Conservation (phyloP, 768 basidiomycete species). For the Gloeophyllum trabeum region DNA sequence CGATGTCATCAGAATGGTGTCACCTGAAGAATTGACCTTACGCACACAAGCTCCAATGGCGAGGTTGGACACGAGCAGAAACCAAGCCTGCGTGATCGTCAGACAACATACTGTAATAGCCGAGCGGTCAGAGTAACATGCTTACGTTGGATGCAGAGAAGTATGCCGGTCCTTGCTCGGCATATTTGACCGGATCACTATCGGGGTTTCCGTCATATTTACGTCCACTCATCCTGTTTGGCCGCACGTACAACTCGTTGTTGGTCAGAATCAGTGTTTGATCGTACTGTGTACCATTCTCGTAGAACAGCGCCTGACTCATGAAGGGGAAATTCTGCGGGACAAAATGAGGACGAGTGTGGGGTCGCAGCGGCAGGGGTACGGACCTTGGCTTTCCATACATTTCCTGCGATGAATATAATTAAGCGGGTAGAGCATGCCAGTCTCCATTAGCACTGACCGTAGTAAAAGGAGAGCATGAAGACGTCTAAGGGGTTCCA, state of each 20-base stretch:
- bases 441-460: conserved; percentile 12
- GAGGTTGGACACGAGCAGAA: conserved; percentile 21
- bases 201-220: not conserved
- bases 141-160: conserved; percentile 22
- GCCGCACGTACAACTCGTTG: conserved; percentile 12
- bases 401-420: not conserved
- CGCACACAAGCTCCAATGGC: conserved; percentile 19
- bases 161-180: conserved; percentile 17
- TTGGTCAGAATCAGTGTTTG: conserved; percentile 17
- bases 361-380: conserved; percentile 7
- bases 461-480: conserved; percentile 12
- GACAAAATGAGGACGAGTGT: conserved; percentile 7
- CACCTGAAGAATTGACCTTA: no score
- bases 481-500: conserved; percentile 6
- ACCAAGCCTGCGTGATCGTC: conserved; percentile 12
- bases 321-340: conserved; percentile 18
- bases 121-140: conserved; percentile 7
- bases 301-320: conserved; percentile 12
- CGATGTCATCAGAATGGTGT: no score
- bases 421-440: conserved; percentile 7
- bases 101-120: conserved; percentile 8
- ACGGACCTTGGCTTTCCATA: conserved; percentile 7
- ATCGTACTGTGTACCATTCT: conserved; percentile 15
- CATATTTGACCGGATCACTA: conserved; percentile 13
- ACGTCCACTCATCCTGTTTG: no score